These are phyloP conservation scores for Phytopythium sindhum DNA, from an alignment of 352 stramenopile genomes.

Conservation along the genomic window DNA sequence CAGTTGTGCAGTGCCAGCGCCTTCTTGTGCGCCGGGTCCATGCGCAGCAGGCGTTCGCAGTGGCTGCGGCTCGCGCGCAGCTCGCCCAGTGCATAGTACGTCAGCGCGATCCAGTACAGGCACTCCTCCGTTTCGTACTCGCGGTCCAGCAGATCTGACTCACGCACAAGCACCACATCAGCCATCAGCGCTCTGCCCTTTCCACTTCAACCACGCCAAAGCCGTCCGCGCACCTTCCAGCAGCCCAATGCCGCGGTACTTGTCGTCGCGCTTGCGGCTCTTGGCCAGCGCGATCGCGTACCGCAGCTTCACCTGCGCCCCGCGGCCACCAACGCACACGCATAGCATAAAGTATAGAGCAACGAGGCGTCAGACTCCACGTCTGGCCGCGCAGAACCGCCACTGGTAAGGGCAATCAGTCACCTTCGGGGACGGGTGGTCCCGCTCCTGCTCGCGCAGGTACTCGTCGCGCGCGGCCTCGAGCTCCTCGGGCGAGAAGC, in stretches of 20 bases:
- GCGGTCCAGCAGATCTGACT: conserved; percentile 54
- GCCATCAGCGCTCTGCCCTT: background rate
- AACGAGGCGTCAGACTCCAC: background rate
- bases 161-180: background rate
- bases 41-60: conserved; percentile 71
- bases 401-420: background rate
- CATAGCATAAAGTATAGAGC: background rate
- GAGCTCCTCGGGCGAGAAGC: conserved; percentile 74
- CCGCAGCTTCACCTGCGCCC: conserved; percentile 55
- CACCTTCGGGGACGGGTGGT: conserved; percentile 60
- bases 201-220: background rate
- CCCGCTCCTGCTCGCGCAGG: conserved; percentile 73
- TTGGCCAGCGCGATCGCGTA: conserved; percentile 74
- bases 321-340: background rate
- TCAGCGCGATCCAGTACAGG: conserved; percentile 79
- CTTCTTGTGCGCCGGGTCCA: conserved; percentile 68
- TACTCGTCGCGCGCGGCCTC: conserved; percentile 72
- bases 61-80: conserved; percentile 63
- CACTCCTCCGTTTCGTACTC: conserved; percentile 55
- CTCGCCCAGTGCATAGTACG: conserved; percentile 63
- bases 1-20: conserved; percentile 71
- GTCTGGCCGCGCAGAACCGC: background rate
- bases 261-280: conserved; percentile 78
- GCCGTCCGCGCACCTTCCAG: conserved; percentile 47
- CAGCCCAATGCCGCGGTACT: conserved; percentile 63